Evolutionary conservation across 768 basidiomycete genomes (phyloP), one percentile per base, ranked within the genome.

Genomic region (Hortiboletus flavorubellus): DNA sequence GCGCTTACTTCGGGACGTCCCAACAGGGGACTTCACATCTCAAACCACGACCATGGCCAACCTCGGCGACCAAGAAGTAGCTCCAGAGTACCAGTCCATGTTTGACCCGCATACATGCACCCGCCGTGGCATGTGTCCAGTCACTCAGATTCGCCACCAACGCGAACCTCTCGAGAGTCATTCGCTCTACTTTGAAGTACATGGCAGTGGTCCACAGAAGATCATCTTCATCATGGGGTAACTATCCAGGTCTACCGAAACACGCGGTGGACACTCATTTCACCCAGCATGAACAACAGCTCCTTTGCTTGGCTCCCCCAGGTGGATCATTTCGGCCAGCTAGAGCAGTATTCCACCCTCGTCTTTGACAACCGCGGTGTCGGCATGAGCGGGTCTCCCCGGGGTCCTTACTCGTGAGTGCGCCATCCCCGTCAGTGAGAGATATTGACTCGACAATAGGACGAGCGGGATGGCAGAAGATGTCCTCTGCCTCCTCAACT

Each of bases 351-450:
- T 63, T 78, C 82, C 1, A 73, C 81, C 12, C 74, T 93, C 2
- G 87, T 90, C 5, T 91, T 93, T 64, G 91, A 93, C 69, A 92
- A 93, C 67, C 80, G 91, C 35, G 91, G 91, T 2, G 89, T 89
- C 7, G 91, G 91, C 8, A 80, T 89, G 67, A 89, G 86, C 31
- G 81, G 77, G 5, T 75, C 81, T 40, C 90, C 90, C 0, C 70
- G 75, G 42, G 91, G 90, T 1, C 89, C 89, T 1, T 93, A 92
- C 71, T 79, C 86, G 89, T 91, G 64, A 55, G 82, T 75, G 29
- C 29, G 21, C 21, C 21, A 21, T 21, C 21, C 21, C 21, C 21
- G 7, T 34, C 23, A 1, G 16, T 26, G 30, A 9, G 7, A 4
- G 2, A 9, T 35, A 26, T 45, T 63, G 18, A 64, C 47, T 31